These are phyloP conservation scores for Penicillium sp. DNA, from an alignment of 2,329 filamentous ascomycete species.

Conservation along the genomic window DNA sequence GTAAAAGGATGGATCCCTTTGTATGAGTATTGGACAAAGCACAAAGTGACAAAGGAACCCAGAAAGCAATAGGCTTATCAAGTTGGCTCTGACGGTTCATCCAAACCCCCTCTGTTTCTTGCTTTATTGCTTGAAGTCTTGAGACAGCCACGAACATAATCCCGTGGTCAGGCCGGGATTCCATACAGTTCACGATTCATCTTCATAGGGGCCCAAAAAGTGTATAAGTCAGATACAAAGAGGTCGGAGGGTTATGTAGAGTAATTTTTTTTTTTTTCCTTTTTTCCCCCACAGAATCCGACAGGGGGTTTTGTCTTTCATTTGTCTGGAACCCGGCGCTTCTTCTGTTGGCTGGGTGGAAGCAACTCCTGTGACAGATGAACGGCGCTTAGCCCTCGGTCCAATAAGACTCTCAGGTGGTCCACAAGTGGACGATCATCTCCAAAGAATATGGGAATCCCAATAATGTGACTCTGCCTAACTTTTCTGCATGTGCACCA, in stretches of 20 bases:
- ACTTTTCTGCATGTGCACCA: neutral
- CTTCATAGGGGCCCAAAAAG: neutral
- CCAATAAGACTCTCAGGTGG: conserved; percentile 1
- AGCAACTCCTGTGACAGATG: conserved; percentile 8
- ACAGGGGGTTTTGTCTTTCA: conserved; percentile 1
- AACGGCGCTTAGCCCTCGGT: conserved; percentile 4
- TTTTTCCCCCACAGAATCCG: neutral
- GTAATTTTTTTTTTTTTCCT: neutral
- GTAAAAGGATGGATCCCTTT: conserved; percentile 1
- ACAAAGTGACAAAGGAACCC: neutral
- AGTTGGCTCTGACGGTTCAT: neutral
- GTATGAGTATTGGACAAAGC: neutral
- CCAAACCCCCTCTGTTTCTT: neutral
- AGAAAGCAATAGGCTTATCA: neutral
- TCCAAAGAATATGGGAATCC: neutral
- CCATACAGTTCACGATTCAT: conserved; percentile 2
- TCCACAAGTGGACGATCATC: neutral
- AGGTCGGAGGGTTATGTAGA: neutral
- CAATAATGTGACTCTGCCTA: neutral
- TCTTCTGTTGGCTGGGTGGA: conserved; percentile 2
- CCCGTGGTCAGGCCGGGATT: neutral
- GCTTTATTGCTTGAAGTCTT: neutral
- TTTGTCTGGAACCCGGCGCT: conserved; percentile 5
- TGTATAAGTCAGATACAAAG: conserved; percentile 2
- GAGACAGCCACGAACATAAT: neutral